These are phyloP conservation scores for Theileria annulata DNA, from an alignment of 169 alveolate species.

Conservation along the genomic window DNA sequence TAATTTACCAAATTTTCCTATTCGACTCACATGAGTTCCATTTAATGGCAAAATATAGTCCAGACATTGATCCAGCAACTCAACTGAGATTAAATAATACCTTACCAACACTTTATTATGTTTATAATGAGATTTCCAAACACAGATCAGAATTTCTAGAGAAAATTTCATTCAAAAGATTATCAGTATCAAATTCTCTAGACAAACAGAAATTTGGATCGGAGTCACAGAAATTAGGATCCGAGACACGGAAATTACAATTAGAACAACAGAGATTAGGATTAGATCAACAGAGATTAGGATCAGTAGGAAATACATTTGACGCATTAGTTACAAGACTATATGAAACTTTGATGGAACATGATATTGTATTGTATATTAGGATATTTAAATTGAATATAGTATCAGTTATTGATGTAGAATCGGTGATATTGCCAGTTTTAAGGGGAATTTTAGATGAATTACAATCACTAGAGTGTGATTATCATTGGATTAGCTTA, in stretches of 20 bases:
- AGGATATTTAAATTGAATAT: slow-evolving; percentile 33
- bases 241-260: not conserved
- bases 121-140: slow-evolving; percentile 2
- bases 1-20: slow-evolving; percentile 26
- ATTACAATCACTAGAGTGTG: slow-evolving; percentile 28
- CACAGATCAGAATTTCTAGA: slow-evolving; percentile 1
- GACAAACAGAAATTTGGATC: too few species aligned
- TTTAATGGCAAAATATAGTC: not conserved
- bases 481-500: slow-evolving; percentile 45
- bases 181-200: not conserved
- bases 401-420: slow-evolving; percentile 39
- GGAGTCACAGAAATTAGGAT: not conserved
- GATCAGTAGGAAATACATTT: slow-evolving; percentile 26
- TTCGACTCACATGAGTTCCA: slow-evolving; percentile 11
- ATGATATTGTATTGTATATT: slow-evolving; percentile 41
- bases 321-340: slow-evolving; percentile 41
- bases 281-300: too few species aligned
- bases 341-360: slow-evolving; percentile 34
- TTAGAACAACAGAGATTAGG: too few species aligned
- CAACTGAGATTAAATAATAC: slow-evolving; percentile 1
- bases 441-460: slow-evolving; percentile 41
- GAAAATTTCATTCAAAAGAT: not conserved
- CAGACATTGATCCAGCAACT: not conserved
- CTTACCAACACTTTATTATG: not conserved
- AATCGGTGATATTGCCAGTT: slow-evolving; percentile 48